Evolutionary conservation across 139 green algal genomes (phyloP).

Genomic region (Closterium sp.): DNA sequence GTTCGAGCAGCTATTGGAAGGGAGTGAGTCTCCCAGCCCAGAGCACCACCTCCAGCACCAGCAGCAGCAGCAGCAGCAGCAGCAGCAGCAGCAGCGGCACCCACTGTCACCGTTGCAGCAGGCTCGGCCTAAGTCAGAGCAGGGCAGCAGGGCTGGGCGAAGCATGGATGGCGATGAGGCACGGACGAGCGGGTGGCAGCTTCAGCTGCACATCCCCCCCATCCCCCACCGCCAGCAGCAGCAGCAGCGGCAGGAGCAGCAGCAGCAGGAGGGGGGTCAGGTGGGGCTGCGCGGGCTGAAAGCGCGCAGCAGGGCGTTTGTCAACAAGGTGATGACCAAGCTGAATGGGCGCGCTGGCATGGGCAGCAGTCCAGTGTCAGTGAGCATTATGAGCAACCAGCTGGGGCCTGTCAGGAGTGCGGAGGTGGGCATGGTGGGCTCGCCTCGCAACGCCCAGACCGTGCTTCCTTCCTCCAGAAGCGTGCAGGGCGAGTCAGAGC

Average conservation of each 20-base stretch:
- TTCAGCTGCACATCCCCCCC: too few relatives aligned
- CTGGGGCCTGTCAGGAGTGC: background rate
- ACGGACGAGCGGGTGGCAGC: background rate
- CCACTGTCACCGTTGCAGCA: background rate
- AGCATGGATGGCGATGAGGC: background rate
- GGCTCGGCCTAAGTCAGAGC: background rate
- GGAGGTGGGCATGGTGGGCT: background rate
- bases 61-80: background rate
- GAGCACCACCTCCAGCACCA: background rate
- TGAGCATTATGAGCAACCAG: background rate
- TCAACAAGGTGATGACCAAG: background rate
- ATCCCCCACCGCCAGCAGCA: background rate
- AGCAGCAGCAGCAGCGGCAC: background rate
- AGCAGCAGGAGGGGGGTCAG: background rate
- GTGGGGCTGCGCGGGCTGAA: background rate
- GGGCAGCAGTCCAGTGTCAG: background rate
- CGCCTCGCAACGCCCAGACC: background rate
- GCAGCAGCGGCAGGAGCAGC: background rate
- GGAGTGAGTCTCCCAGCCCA: too few relatives aligned
- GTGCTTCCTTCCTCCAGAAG: background rate
- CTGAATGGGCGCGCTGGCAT: background rate
- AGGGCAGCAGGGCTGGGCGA: background rate
- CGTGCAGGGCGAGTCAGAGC: background rate
- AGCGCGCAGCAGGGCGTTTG: background rate
- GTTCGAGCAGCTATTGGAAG: background rate